Conservation (phyloP, 805 yeast species). For the Wickerhamomyces pijperi region DNA sequence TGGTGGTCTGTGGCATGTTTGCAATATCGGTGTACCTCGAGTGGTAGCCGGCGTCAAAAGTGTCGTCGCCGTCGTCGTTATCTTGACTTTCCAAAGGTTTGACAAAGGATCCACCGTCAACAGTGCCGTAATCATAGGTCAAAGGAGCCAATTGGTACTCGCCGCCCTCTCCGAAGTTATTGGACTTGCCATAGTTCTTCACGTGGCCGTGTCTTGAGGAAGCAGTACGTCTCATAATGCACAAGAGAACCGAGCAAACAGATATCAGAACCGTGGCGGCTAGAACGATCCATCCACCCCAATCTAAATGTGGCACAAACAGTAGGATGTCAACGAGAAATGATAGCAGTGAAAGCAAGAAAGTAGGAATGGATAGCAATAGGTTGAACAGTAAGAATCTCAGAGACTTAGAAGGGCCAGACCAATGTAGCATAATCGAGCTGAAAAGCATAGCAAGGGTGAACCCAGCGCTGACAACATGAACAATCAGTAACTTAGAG, state of each 20-base stretch:
- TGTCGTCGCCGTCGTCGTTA: slow-evolving; percentile 8
- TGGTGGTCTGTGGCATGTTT: neutral
- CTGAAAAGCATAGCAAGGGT: slow-evolving; percentile 34
- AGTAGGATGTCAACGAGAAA: slow-evolving; percentile 74
- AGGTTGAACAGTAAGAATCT: slow-evolving; percentile 39
- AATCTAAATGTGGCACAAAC: slow-evolving; percentile 63
- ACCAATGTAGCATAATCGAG: slow-evolving; percentile 28
- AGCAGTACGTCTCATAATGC: slow-evolving; percentile 62
- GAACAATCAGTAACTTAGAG: slow-evolving; percentile 53
- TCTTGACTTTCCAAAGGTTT: neutral
- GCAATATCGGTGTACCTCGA: neutral
- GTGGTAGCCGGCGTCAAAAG: slow-evolving; percentile 7
- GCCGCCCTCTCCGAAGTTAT: slow-evolving; percentile 6
- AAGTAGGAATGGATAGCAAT: slow-evolving; percentile 54
- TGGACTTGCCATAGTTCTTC: slow-evolving; percentile 6
- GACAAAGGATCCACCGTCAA: slow-evolving; percentile 14
- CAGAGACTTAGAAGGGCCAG: slow-evolving; percentile 23
- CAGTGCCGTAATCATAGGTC: slow-evolving; percentile 17
- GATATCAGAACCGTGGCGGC: slow-evolving; percentile 59
- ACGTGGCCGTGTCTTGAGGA: slow-evolving; percentile 20
- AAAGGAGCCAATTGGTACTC: slow-evolving; percentile 17
- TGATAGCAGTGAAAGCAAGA: slow-evolving; percentile 58
- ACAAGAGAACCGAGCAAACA: slow-evolving; percentile 49
- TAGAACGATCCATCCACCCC: slow-evolving; percentile 80
- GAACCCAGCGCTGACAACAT: slow-evolving; percentile 51